Conservation (phyloP, 768 basidiomycete species). For the Agaricus sinodeliciosus region DNA sequence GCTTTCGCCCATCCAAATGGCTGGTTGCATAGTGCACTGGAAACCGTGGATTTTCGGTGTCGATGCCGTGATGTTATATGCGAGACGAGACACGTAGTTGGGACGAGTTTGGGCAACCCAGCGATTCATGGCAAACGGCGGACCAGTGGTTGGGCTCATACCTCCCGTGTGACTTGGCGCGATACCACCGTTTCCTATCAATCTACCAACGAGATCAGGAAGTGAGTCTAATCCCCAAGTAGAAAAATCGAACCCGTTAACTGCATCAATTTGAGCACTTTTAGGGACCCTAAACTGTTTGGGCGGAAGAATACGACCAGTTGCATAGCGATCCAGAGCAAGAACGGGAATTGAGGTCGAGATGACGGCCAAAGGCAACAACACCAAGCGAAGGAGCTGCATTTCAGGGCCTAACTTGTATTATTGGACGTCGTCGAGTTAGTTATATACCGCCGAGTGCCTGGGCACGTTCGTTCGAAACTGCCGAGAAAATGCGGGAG, state of each 20-base stretch:
- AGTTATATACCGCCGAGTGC: background rate
- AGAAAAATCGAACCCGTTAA: background rate
- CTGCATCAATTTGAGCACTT: constrained; percentile 4
- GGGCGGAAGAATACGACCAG: constrained; percentile 9
- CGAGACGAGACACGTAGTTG: constrained; percentile 67
- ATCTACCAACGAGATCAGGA: constrained; percentile 14
- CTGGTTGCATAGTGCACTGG: constrained; percentile 74
- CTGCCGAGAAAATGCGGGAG: too few species aligned
- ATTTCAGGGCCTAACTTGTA: background rate
- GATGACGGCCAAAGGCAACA: background rate
- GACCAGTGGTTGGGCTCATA: constrained; percentile 69
- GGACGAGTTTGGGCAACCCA: constrained; percentile 77
- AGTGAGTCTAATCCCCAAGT: too few species aligned
- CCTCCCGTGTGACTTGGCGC: constrained; percentile 66
- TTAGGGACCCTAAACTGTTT: constrained; percentile 4
- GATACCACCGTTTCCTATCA: constrained; percentile 69
- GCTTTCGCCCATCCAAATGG: constrained; percentile 86
- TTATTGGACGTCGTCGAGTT: background rate
- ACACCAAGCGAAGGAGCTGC: background rate
- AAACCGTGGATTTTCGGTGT: constrained; percentile 54
- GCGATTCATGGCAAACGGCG: constrained; percentile 80
- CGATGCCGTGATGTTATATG: constrained; percentile 40
- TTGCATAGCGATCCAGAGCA: constrained; percentile 4
- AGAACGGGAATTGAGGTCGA: background rate
- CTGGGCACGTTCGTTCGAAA: background rate